Evolutionary conservation across 257 asterid genomes (phyloP).

Genomic region (Ilex asprella): DNA sequence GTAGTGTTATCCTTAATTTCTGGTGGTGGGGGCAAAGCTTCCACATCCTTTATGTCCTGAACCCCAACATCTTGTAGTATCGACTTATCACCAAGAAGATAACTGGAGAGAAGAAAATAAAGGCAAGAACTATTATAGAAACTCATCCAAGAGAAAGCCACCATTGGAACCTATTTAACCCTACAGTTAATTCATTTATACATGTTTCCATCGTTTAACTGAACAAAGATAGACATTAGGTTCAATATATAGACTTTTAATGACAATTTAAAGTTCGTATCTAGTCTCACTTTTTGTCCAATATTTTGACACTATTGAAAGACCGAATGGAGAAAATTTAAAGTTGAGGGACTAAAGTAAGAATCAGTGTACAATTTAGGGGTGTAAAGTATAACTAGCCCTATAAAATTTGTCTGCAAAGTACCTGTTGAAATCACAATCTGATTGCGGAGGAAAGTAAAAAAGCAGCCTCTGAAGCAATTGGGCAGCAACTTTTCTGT

Average conservation of each 20-base stretch:
- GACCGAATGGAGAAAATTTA: too few relatives aligned
- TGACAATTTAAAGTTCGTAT: too few relatives aligned
- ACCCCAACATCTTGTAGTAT: slow-evolving; percentile 81
- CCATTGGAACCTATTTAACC: too few relatives aligned
- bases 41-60: slow-evolving; percentile 58
- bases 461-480: slow-evolving; percentile 71
- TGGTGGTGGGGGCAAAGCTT: slow-evolving; percentile 70
- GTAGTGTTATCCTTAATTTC: slow-evolving; percentile 55
- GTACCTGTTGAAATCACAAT: slow-evolving; percentile 73
- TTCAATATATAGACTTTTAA: too few relatives aligned
- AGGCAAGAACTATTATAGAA: neutral
- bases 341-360: too few relatives aligned
- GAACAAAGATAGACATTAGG: too few relatives aligned
- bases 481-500: slow-evolving; percentile 61
- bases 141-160: neutral
- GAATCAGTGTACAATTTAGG: too few relatives aligned
- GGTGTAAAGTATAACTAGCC: too few relatives aligned
- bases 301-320: too few relatives aligned
- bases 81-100: slow-evolving; percentile 83
- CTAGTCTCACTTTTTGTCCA: too few relatives aligned
- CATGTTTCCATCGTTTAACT: too few relatives aligned
- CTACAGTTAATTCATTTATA: too few relatives aligned
- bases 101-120: slow-evolving; percentile 38
- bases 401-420: neutral
- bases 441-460: slow-evolving; percentile 76